A percentile compares a stretch with the other conserved stretches of the same genome.
phyloP scores from a whole-genome alignment of 2,329 filamentous ascomycete genomes.

The Exophiala aquamarina region DNA sequence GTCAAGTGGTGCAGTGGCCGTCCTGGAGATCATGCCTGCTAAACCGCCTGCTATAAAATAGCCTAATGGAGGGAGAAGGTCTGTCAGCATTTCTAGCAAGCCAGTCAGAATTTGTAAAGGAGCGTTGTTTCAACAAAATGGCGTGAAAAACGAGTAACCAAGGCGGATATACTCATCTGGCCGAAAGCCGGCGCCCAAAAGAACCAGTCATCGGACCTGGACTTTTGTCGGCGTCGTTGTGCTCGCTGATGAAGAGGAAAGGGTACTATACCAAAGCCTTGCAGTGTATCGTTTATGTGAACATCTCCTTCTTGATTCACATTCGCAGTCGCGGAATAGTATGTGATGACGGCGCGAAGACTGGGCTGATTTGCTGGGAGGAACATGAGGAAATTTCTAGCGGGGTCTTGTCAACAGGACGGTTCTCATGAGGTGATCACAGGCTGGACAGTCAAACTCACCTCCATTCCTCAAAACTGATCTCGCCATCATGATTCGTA shows the following conservation, averaged over 20 bases:
- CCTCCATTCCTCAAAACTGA: slow-evolving; percentile 96
- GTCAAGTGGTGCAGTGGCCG: slow-evolving; percentile 92
- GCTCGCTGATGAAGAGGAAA: slow-evolving; percentile 3
- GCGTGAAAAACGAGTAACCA: too few species aligned
- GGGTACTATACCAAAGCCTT: slow-evolving; percentile 78
- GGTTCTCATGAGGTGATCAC: too few species aligned
- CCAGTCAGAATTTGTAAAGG: slow-evolving; percentile 18
- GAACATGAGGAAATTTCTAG: slow-evolving; percentile 89
- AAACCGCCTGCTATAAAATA: slow-evolving; percentile 96
- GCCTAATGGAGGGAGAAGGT: slow-evolving; percentile 82
- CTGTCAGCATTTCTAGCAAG: slow-evolving; percentile 53
- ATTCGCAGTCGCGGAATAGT: slow-evolving; percentile 85
- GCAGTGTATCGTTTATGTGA: slow-evolving; percentile 82
- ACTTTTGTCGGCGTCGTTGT: not conserved
- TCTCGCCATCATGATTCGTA: slow-evolving; percentile 79
- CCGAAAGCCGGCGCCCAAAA: too few species aligned
- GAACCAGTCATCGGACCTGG: too few species aligned
- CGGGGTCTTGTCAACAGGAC: slow-evolving; percentile 14
- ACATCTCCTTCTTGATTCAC: slow-evolving; percentile 94
- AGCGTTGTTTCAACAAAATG: too few species aligned
- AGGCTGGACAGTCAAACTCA: slow-evolving; percentile 49
- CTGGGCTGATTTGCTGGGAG: slow-evolving; percentile 70
- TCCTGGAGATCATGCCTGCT: slow-evolving; percentile 91
- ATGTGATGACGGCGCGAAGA: slow-evolving; percentile 80
- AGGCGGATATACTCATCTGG: too few species aligned